These are phyloP conservation scores for Kwoniella shandongensis DNA, from an alignment of 768 basidiomycete genomes.

Conservation along the genomic window DNA sequence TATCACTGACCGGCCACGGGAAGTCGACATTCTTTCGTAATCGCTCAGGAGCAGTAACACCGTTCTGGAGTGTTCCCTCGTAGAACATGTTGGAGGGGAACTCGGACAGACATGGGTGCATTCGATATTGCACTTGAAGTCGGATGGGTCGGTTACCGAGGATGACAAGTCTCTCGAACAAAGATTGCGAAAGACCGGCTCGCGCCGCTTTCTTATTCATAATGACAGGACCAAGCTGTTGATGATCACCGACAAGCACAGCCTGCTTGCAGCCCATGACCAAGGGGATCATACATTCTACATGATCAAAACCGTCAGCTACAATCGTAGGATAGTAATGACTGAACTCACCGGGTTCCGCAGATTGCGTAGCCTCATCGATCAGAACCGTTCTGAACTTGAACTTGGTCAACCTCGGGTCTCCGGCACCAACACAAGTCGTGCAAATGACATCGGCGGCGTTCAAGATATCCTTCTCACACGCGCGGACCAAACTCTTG, in stretches of 20 bases:
- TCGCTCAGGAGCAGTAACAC: conserved; percentile 96
- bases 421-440: conserved; percentile 96
- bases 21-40: conserved; percentile 98
- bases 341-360: conserved; percentile 74
- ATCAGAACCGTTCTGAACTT: conserved; percentile 98
- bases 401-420: conserved; percentile 91
- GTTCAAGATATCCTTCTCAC: conserved; percentile 93
- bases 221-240: conserved; percentile 97
- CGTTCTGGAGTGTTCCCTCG: conserved; percentile 97
- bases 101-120: conserved; percentile 98
- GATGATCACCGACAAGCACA: conserved; percentile 93
- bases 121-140: conserved; percentile 98
- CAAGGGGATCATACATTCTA: conserved; percentile 99
- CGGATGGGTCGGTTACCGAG: conserved; percentile 95
- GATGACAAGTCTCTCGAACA: conserved; percentile 94
- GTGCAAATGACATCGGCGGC: conserved; percentile 98
- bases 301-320: conserved; percentile 29
- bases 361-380: conserved; percentile 97
- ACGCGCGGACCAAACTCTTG: conserved; percentile 88
- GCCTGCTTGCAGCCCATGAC: conserved; percentile 98
- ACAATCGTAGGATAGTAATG: neutral
- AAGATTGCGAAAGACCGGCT: conserved; percentile 95
- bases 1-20: conserved; percentile 95
- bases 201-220: conserved; percentile 99
- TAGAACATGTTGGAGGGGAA: conserved; percentile 99